Percentiles rank a stretch among this genome's conserved stretches.
Evolutionary conservation across 179 eudicot species (phyloP).

Genomic region (Patellifolia procumbens): DNA sequence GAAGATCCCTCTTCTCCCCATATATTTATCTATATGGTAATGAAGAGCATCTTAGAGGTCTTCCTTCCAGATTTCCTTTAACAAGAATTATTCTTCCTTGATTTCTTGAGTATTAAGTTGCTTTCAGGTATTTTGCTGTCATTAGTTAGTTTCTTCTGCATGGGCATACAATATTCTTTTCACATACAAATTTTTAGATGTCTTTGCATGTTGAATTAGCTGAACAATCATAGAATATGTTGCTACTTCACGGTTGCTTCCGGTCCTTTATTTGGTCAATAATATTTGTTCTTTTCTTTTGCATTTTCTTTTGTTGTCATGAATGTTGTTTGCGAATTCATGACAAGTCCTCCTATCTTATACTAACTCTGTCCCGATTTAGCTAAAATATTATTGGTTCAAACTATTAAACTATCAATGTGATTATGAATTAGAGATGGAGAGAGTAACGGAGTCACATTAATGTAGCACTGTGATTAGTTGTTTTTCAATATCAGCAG

Average conservation of each 20-base stretch:
- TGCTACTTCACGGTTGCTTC: not conserved
- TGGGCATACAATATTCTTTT: constrained; percentile 17
- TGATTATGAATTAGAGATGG: no score
- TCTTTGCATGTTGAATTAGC: constrained; percentile 6
- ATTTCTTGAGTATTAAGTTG: constrained; percentile 34
- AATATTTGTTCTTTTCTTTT: no score
- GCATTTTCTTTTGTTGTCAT: no score
- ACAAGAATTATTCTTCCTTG: constrained; percentile 25
- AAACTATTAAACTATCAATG: no score
- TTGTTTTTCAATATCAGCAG: no score
- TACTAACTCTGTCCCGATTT: no score
- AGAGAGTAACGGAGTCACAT: no score
- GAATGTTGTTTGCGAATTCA: no score
- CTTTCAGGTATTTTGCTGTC: constrained; percentile 8
- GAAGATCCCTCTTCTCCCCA: not conserved
- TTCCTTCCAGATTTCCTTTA: constrained; percentile 18
- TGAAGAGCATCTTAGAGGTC: constrained; percentile 10
- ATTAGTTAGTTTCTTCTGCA: constrained; percentile 4
- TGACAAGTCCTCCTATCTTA: no score
- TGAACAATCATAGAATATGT: not conserved
- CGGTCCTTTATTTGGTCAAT: not conserved
- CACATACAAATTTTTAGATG: not conserved
- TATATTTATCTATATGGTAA: constrained; percentile 23
- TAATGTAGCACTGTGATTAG: no score
- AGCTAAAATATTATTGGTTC: no score